These are phyloP conservation scores for Powellomyces hirtus DNA, from an alignment of 192 early-diverging fungal species.

Conservation along the genomic window DNA sequence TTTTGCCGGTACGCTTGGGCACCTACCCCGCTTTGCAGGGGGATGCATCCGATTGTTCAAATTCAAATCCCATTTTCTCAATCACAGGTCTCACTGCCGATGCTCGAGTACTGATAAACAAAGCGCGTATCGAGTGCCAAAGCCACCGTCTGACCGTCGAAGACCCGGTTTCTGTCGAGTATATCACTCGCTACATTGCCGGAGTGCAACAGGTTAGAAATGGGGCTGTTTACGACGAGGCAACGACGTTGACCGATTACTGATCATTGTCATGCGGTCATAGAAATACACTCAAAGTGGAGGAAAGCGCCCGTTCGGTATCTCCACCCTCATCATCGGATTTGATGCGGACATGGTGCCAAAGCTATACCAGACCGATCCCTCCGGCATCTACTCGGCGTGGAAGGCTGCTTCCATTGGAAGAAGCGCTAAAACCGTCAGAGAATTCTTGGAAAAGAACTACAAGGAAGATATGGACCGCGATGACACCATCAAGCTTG, in stretches of 20 bases:
- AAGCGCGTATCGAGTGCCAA: slow-evolving; percentile 97
- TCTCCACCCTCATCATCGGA: slow-evolving; percentile 94
- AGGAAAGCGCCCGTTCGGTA: slow-evolving; percentile 97
- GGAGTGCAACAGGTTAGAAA: slow-evolving; percentile 84
- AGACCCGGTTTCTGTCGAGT: slow-evolving; percentile 95
- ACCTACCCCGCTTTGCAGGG: too few species aligned
- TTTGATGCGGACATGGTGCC: slow-evolving; percentile 86
- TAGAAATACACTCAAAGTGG: slow-evolving; percentile 98
- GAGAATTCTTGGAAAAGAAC: slow-evolving; percentile 98
- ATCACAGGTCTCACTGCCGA: slow-evolving; percentile 84
- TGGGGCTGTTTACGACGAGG: too few species aligned
- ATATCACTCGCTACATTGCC: slow-evolving; percentile 96
- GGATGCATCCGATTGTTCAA: too few species aligned
- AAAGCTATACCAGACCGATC: slow-evolving; percentile 96
- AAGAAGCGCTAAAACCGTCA: slow-evolving; percentile 93
- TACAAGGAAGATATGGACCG: slow-evolving; percentile 82
- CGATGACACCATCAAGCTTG: slow-evolving; percentile 83
- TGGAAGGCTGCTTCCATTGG: slow-evolving; percentile 99
- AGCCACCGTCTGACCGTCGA: slow-evolving; percentile 95
- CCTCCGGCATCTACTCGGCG: slow-evolving; percentile 96
- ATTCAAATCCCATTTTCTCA: background rate
- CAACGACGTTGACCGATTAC: background rate
- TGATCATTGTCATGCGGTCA: too few species aligned
- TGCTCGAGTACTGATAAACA: slow-evolving; percentile 93
- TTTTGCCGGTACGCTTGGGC: slow-evolving; percentile 87